Percentiles rank a stretch among this genome's conserved stretches.
These are phyloP conservation scores for Primulina huaijiensis DNA, from an alignment of 257 asterid species.

Conservation along the genomic window DNA sequence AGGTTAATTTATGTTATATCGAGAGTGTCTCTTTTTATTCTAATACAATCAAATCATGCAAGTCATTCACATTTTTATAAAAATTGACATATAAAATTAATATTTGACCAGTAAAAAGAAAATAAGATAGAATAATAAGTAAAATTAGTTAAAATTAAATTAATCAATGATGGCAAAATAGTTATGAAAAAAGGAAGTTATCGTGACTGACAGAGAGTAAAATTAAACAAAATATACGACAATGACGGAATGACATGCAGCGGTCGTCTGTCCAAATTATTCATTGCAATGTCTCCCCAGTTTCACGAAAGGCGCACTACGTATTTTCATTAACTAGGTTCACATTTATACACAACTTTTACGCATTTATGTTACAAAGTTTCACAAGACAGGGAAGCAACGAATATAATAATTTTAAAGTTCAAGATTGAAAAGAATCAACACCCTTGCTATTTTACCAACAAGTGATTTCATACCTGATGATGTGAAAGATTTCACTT, in stretches of 20 bases:
- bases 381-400: conserved; percentile 28
- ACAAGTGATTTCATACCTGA: conserved; percentile 32
- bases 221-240: conserved; percentile 6
- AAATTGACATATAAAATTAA: too few relatives aligned
- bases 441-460: conserved; percentile 24
- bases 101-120: too few relatives aligned
- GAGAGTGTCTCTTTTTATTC: too few relatives aligned
- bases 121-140: too few relatives aligned
- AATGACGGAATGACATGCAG: conserved; percentile 26
- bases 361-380: conserved; percentile 25
- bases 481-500: conserved; percentile 43
- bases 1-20: too few relatives aligned
- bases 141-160: too few relatives aligned
- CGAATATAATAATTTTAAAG: conserved; percentile 23
- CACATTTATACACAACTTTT: conserved; percentile 17
- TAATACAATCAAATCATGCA: too few relatives aligned
- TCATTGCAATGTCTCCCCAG: background rate
- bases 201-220: too few relatives aligned
- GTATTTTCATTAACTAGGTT: conserved; percentile 16
- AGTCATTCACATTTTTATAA: too few relatives aligned
- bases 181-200: too few relatives aligned
- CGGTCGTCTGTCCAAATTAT: conserved; percentile 14
- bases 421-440: conserved; percentile 36
- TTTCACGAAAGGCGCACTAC: conserved; percentile 8
- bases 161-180: too few relatives aligned